These are phyloP conservation scores for Diaporthe vexans DNA, from an alignment of 2,329 filamentous ascomycete species.

Conservation along the genomic window DNA sequence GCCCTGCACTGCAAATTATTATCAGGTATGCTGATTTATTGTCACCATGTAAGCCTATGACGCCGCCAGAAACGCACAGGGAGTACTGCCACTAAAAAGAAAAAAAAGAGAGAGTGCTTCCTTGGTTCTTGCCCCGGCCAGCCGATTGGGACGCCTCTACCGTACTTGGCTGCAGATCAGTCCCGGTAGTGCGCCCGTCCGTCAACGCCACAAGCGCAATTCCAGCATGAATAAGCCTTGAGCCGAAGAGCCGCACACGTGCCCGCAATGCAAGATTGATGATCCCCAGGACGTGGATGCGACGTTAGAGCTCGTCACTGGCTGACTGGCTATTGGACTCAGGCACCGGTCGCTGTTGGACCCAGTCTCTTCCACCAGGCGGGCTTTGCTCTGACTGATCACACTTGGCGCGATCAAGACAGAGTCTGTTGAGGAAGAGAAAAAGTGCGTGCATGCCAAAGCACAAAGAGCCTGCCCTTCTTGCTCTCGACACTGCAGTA, in stretches of 20 bases:
- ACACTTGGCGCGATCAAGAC: too few relatives aligned
- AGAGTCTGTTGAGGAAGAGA: too few relatives aligned
- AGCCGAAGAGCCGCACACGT: slow-evolving; percentile 29
- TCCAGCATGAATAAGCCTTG: not conserved
- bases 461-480: too few relatives aligned
- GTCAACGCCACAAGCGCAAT: slow-evolving; percentile 12
- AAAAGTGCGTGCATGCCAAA: too few relatives aligned
- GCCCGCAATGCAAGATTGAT: slow-evolving; percentile 27
- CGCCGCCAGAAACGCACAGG: not conserved
- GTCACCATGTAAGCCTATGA: not conserved
- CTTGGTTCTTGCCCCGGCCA: not conserved
- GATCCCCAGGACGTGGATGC: not conserved
- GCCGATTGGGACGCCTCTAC: slow-evolving; percentile 26
- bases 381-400: not conserved
- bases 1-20: not conserved
- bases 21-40: not conserved
- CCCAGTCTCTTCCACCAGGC: not conserved
- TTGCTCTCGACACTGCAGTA: not conserved
- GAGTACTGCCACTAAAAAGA: not conserved
- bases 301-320: not conserved
- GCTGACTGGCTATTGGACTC: not conserved
- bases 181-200: slow-evolving; percentile 15
- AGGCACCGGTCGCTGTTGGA: too few relatives aligned
- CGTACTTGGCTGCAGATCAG: slow-evolving; percentile 21
- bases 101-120: too few relatives aligned